phyloP scores from a whole-genome alignment of 345 rosid genomes.

The Brassica incana region DNA sequence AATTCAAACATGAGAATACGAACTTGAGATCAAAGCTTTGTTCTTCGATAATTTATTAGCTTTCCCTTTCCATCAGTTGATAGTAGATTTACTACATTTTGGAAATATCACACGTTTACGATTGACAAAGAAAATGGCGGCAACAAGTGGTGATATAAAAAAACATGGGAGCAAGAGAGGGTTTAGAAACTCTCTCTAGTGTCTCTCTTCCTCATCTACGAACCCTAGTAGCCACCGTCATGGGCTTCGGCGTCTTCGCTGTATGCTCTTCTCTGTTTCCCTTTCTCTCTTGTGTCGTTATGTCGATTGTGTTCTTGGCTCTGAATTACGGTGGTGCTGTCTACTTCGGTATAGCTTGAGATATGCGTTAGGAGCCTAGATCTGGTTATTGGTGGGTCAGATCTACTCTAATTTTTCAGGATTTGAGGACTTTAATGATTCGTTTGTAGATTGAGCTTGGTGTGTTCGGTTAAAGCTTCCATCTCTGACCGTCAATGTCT shows the following conservation, averaged over 20 bases:
- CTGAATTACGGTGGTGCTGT: not conserved
- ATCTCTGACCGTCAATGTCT: no score
- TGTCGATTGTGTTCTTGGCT: not conserved
- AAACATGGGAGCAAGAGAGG: not conserved
- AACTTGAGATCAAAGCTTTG: no score
- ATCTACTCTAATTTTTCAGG: not conserved
- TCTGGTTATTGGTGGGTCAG: not conserved
- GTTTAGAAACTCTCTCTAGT: not conserved
- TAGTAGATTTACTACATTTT: no score
- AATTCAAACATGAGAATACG: no score
- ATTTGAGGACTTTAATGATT: no score
- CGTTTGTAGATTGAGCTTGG: no score
- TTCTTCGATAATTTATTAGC: no score
- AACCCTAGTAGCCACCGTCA: not conserved
- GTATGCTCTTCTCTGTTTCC: not conserved
- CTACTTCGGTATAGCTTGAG: not conserved
- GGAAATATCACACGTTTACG: no score
- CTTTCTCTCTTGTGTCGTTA: not conserved
- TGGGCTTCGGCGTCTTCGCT: not conserved
- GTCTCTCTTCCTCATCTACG: not conserved
- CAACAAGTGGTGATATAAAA: no score
- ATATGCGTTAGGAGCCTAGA: not conserved
- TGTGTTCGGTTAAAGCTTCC: no score
- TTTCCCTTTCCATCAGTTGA: no score
- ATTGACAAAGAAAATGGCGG: no score